phyloP scores from a whole-genome alignment of 129 eudicot genomes.

The Gnaphalium uliginosum region DNA sequence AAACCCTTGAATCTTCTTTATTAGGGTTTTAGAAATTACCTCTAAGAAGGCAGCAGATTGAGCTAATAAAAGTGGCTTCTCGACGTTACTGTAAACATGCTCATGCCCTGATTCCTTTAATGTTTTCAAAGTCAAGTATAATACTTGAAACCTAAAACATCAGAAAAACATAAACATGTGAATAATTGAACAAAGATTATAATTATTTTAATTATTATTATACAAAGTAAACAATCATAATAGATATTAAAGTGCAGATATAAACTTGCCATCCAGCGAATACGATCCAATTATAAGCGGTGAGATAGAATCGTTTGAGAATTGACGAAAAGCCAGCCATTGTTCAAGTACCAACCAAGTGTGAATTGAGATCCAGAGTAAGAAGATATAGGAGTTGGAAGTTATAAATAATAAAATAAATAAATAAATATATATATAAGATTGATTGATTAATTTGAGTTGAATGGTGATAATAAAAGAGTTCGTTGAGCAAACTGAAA shows the following conservation, averaged over 20 bases:
- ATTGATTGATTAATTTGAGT: conserved; percentile 1
- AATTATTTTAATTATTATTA: neutral
- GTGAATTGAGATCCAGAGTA: conserved; percentile 15
- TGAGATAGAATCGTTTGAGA: conserved; percentile 59
- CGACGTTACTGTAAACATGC: conserved; percentile 75
- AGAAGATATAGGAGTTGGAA: neutral
- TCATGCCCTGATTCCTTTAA: conserved; percentile 65
- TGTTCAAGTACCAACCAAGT: neutral
- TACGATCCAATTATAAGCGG: conserved; percentile 77
- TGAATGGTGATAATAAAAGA: conserved; percentile 2
- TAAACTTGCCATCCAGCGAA: conserved; percentile 69
- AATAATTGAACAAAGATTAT: neutral
- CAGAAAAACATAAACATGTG: neutral
- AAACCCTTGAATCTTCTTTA: neutral
- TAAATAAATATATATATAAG: neutral
- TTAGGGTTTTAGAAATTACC: conserved; percentile 40
- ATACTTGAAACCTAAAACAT: conserved; percentile 65
- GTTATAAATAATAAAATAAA: neutral
- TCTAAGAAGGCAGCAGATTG: conserved; percentile 96
- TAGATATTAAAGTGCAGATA: neutral
- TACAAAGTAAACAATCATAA: neutral
- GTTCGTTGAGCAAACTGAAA: conserved; percentile 22
- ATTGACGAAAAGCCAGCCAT: conserved; percentile 55
- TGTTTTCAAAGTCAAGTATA: conserved; percentile 69
- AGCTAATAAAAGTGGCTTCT: conserved; percentile 77